phyloP scores from a whole-genome alignment of 106 monocot genomes.

The Cymbidium sinense region DNA sequence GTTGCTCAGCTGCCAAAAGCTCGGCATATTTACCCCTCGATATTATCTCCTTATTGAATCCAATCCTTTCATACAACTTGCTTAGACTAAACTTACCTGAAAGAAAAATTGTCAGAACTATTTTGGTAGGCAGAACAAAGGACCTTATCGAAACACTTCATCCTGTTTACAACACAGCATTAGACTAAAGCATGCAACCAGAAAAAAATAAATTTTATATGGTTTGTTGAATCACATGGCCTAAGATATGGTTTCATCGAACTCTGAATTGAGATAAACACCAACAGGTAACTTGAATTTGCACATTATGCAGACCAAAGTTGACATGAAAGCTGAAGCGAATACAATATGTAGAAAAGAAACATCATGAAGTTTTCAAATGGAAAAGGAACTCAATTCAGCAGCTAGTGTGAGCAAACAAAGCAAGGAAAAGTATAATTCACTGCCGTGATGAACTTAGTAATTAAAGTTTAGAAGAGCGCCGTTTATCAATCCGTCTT shows the following conservation, averaged over 20 bases:
- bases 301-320: background rate
- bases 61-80: constrained; percentile 89
- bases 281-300: background rate
- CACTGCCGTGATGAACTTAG: background rate
- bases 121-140: background rate
- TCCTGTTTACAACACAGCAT: background rate
- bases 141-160: constrained; percentile 1
- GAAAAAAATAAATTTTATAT: background rate
- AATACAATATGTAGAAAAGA: background rate
- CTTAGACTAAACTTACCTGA: constrained; percentile 72
- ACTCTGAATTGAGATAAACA: background rate
- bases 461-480: background rate
- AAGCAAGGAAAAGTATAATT: background rate
- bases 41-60: constrained; percentile 83
- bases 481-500: background rate
- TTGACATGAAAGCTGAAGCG: background rate
- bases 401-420: background rate
- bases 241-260: background rate
- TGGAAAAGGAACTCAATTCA: background rate
- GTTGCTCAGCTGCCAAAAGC: constrained; percentile 72
- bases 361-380: background rate
- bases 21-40: constrained; percentile 92
- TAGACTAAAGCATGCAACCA: background rate
- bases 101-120: constrained; percentile 13
- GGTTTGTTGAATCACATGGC: background rate